Evolutionary conservation across 2,329 filamentous ascomycete genomes (phyloP).

Genomic region (Trichoderma sp.): DNA sequence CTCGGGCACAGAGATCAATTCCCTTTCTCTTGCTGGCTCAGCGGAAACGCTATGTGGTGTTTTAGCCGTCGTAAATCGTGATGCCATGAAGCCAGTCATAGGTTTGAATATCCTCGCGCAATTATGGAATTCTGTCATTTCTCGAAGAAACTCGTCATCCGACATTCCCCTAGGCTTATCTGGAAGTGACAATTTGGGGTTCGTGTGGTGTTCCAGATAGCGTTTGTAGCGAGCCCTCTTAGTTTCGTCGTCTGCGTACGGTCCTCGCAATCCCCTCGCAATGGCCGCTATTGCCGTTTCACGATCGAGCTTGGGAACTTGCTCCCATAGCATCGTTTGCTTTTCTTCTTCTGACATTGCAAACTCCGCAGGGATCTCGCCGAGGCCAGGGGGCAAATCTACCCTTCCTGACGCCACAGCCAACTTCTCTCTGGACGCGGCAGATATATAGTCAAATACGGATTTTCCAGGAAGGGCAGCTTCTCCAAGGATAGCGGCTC

Average conservation of each 20-base stretch:
- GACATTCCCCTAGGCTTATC: slow-evolving; percentile 44
- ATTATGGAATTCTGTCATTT: slow-evolving; percentile 73
- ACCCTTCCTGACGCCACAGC: slow-evolving; percentile 72
- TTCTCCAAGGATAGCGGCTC: slow-evolving; percentile 81
- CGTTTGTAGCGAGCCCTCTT: slow-evolving; percentile 80
- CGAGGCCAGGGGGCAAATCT: slow-evolving; percentile 74
- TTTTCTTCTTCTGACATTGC: slow-evolving; percentile 64
- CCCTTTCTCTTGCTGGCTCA: slow-evolving; percentile 24
- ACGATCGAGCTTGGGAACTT: slow-evolving; percentile 66
- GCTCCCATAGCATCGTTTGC: slow-evolving; percentile 57
- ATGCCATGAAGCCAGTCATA: slow-evolving; percentile 89
- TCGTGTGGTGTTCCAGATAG: slow-evolving; percentile 76
- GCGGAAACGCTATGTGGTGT: slow-evolving; percentile 39
- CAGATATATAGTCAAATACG: slow-evolving; percentile 88
- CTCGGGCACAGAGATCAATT: slow-evolving; percentile 35
- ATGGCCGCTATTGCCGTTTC: slow-evolving; percentile 69
- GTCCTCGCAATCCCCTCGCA: slow-evolving; percentile 63
- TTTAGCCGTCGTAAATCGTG: slow-evolving; percentile 79
- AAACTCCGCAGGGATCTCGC: slow-evolving; percentile 70
- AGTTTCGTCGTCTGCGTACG: slow-evolving; percentile 77
- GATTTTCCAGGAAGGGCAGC: slow-evolving; percentile 80
- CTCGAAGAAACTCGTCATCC: slow-evolving; percentile 75
- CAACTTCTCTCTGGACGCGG: slow-evolving; percentile 74
- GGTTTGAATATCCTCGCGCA: slow-evolving; percentile 80
- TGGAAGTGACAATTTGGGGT: slow-evolving; percentile 51